phyloP scores from a whole-genome alignment of 441 rosid species.

The Adansonia madagascariensis region DNA sequence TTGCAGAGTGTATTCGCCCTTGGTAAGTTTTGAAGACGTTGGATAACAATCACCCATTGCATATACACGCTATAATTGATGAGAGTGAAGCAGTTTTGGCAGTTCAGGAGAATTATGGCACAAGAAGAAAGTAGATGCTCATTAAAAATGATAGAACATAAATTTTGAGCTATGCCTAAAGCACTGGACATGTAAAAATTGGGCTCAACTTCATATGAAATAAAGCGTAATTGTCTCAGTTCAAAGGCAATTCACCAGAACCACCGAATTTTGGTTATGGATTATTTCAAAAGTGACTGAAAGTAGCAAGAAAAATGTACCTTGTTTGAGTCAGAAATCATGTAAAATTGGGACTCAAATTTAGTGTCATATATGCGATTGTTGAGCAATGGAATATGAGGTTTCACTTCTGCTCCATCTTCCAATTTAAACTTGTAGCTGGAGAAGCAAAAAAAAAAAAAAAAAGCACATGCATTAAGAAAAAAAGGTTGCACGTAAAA shows the following conservation, averaged over 20 bases:
- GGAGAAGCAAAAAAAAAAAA: slow-evolving; percentile 38
- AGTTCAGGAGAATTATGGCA: slow-evolving; percentile 26
- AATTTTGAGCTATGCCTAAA: slow-evolving; percentile 14
- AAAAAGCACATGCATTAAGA: neutral
- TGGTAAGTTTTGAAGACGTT: slow-evolving; percentile 73
- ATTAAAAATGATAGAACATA: slow-evolving; percentile 14
- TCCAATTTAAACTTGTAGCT: slow-evolving; percentile 96
- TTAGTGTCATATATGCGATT: slow-evolving; percentile 95
- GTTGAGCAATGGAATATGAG: slow-evolving; percentile 86
- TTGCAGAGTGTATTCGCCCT: slow-evolving; percentile 88
- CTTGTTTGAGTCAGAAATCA: slow-evolving; percentile 95
- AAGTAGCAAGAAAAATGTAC: slow-evolving; percentile 39
- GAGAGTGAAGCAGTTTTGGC: slow-evolving; percentile 19
- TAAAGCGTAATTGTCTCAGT: slow-evolving; percentile 5
- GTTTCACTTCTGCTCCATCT: slow-evolving; percentile 88
- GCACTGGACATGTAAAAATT: slow-evolving; percentile 2
- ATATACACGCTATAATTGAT: slow-evolving; percentile 67
- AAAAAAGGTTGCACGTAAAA: slow-evolving; percentile 11
- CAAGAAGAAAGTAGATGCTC: slow-evolving; percentile 15
- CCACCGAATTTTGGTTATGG: neutral
- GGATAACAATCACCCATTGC: slow-evolving; percentile 95
- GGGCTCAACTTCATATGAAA: slow-evolving; percentile 14
- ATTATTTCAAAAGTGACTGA: slow-evolving; percentile 15
- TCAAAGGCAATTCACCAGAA: slow-evolving; percentile 22
- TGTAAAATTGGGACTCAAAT: slow-evolving; percentile 95